Evolutionary conservation across 2,329 filamentous ascomycete genomes (phyloP), one percentile per base, ranked within the genome.

Genomic region (Emergomyces africanus): DNA sequence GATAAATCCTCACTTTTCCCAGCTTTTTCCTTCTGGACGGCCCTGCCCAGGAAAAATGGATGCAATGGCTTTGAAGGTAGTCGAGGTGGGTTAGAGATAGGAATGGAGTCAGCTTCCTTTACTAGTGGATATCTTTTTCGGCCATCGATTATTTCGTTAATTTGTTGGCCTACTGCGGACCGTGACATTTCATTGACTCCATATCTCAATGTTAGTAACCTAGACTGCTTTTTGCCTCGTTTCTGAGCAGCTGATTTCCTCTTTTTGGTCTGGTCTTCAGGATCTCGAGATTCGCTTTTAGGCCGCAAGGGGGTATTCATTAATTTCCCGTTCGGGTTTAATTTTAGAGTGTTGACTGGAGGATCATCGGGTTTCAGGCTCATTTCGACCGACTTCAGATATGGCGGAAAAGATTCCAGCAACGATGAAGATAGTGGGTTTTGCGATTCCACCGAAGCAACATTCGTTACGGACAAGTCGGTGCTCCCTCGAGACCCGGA

Each of bases 21-120:
- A n/a, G 9, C 5, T 35, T 56, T 51, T 10, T 55, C 39, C 33
- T 66, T 61, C 5, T 68, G 69, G 9, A 71, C 69, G 6, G 76
- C 25, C 64, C 84, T 87, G 5, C 80, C 82, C 18, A 79, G 68
- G 66, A 90, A 90, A 67, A 90, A 88, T 0, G 87, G 87, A 71
- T 90, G 85, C 0, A 82, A 80, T 1, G 75, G 64, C 65, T 81
- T 84, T 5, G 50, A 50, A 59, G 63, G 66, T 50, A 49, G 60
- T 49, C 63, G 55, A 12, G 55, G 20, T 10, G 42, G 42, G 2
- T 14, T 18, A 30, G 56, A 35, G 14, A 46, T 42, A 18, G 30
- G 15, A 39, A 30, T 12, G 12, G 48, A 23, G 15, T 10, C 3
- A 2, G 33, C 5, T 20, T 58, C 37, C 37, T 42, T 53, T 9